Evolutionary conservation across 345 rosid genomes (phyloP).

Genomic region (Eutrema heterophyllum): DNA sequence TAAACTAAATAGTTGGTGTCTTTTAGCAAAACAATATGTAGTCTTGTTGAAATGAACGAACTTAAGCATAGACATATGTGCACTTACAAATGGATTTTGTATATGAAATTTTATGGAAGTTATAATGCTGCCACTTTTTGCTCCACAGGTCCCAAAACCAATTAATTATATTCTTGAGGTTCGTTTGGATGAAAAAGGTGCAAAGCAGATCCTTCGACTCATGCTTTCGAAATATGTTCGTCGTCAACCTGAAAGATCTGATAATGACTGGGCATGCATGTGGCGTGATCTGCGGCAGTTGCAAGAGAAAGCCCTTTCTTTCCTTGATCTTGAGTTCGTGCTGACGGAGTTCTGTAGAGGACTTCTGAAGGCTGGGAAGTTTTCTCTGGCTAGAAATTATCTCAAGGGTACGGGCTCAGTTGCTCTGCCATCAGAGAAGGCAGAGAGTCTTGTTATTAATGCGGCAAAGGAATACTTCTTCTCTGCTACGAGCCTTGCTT

Average conservation of each 20-base stretch:
- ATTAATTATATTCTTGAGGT: constrained; percentile 68
- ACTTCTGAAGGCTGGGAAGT: constrained; percentile 92
- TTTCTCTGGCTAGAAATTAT: constrained; percentile 93
- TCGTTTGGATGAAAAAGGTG: constrained; percentile 77
- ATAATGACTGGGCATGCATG: constrained; percentile 98
- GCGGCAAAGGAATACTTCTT: constrained; percentile 93
- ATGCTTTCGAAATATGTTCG: constrained; percentile 91
- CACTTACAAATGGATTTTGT: neutral
- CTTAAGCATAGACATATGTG: neutral
- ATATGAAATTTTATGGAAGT: neutral
- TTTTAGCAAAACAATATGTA: constrained; percentile 1
- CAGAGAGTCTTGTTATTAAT: constrained; percentile 87
- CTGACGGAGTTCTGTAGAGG: constrained; percentile 94
- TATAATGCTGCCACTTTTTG: constrained; percentile 16
- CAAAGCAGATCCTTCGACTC: constrained; percentile 87
- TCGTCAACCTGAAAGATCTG: constrained; percentile 74
- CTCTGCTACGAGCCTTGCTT: constrained; percentile 87
- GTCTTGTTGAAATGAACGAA: constrained; percentile 7
- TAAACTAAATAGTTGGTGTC: constrained; percentile 10
- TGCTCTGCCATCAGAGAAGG: constrained; percentile 72
- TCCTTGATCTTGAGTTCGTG: constrained; percentile 84
- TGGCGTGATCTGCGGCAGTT: constrained; percentile 88
- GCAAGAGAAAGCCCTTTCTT: constrained; percentile 85
- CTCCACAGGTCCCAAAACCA: constrained; percentile 82
- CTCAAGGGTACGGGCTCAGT: constrained; percentile 86